Evolutionary conservation across 108 stramenopile genomes (phyloP).

Genomic region (Skeletonema potamos): DNA sequence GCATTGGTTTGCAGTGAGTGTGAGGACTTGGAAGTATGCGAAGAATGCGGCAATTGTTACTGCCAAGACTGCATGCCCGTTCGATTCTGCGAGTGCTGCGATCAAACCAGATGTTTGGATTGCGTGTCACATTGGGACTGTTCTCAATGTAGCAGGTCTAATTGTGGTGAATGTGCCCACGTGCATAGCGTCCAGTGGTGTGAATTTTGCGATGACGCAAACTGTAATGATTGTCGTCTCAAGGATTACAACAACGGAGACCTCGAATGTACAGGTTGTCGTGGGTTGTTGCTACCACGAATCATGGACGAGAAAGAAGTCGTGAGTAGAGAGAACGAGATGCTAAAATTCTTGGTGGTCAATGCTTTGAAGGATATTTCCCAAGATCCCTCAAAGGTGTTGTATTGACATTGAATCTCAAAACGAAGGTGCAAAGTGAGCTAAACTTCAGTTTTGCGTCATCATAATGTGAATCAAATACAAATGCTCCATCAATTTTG

Average conservation of each 20-base stretch:
- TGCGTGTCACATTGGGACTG: background rate
- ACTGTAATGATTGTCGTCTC: conserved; percentile 1
- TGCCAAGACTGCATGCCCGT: conserved; percentile 9
- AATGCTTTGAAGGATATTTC: background rate
- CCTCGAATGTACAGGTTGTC: conserved; percentile 6
- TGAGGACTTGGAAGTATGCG: background rate
- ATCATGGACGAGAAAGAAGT: background rate
- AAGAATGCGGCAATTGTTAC: background rate
- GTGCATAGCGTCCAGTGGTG: background rate
- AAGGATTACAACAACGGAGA: background rate
- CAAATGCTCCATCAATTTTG: too few relatives aligned
- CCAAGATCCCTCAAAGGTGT: background rate
- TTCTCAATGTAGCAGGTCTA: background rate
- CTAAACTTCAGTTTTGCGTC: too few relatives aligned
- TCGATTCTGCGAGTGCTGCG: conserved; percentile 1
- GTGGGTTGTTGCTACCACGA: background rate
- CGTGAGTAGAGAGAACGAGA: background rate
- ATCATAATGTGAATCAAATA: too few relatives aligned
- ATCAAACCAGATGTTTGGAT: background rate
- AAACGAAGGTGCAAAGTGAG: too few relatives aligned
- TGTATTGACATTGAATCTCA: background rate
- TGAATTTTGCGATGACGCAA: conserved; percentile 2
- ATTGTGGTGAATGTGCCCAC: background rate
- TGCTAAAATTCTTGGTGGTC: background rate
- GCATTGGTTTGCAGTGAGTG: background rate